Evolutionary conservation across 169 alveolate genomes (phyloP).

Genomic region (Plasmodium ovale): DNA sequence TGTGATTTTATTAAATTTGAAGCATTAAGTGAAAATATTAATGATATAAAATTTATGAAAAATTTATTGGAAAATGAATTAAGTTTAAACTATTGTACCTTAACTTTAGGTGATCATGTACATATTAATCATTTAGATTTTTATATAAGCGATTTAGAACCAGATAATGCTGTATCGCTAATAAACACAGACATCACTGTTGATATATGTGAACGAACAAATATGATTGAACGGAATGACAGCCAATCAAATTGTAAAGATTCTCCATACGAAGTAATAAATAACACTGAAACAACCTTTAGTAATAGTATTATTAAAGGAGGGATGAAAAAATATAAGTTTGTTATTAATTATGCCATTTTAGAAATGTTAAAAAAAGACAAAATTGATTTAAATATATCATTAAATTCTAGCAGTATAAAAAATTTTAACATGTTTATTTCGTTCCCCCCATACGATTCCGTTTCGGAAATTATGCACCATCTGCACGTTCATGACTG

Average conservation of each 20-base stretch:
- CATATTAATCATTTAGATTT: conserved; percentile 55
- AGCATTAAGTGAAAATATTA: conserved; percentile 45
- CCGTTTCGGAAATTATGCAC: conserved; percentile 28
- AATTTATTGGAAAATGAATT: conserved; percentile 62
- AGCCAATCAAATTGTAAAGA: not conserved
- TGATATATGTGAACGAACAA: conserved; percentile 46
- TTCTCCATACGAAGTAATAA: conserved; percentile 21
- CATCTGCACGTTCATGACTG: conserved; percentile 53
- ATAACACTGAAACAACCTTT: conserved; percentile 2
- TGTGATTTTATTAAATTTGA: conserved; percentile 73
- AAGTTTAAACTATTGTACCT: conserved; percentile 52
- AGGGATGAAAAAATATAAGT: conserved; percentile 51
- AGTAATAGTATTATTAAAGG: conserved; percentile 15
- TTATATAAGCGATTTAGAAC: conserved; percentile 61
- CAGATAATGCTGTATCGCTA: conserved; percentile 67
- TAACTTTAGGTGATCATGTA: conserved; percentile 47
- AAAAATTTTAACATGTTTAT: conserved; percentile 11
- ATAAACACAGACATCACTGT: conserved; percentile 60
- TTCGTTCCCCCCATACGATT: conserved; percentile 55
- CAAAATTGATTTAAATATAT: conserved; percentile 9
- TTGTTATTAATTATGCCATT: conserved; percentile 11
- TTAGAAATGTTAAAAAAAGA: conserved; percentile 49
- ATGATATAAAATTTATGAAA: conserved; percentile 55
- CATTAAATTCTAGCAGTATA: not conserved
- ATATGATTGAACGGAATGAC: not conserved